Evolutionary conservation across 495 filamentous ascomycete species (phyloP).

Genomic region (Penicillium canescens): DNA sequence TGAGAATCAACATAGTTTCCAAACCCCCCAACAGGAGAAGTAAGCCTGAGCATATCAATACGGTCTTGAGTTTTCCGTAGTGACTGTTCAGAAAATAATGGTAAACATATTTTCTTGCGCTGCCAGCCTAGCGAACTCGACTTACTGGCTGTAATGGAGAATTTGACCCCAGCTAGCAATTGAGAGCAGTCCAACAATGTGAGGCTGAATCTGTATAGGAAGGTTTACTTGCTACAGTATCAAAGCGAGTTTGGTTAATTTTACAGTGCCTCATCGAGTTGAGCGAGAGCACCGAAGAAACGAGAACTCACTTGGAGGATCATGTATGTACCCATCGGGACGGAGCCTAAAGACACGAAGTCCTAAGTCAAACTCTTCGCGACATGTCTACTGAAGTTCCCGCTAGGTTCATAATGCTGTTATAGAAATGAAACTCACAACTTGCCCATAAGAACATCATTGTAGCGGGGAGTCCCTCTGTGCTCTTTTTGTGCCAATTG

Average conservation of each 20-base stretch:
- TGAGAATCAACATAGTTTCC: conserved; percentile 63
- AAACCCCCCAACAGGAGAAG: conserved; percentile 54
- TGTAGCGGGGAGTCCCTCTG: conserved; percentile 66
- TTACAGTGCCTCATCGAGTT: no score
- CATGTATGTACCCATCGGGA: conserved; percentile 56
- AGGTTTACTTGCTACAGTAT: conserved; percentile 75
- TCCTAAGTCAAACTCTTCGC: no score
- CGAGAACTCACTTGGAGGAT: conserved; percentile 48
- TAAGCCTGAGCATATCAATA: conserved; percentile 36
- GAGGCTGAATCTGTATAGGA: conserved; percentile 72
- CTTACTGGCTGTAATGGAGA: conserved; percentile 59
- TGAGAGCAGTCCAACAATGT: conserved; percentile 64
- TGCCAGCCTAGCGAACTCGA: no score
- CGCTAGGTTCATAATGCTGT: no score
- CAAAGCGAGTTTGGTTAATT: no score
- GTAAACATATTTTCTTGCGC: no score
- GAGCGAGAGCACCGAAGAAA: no score
- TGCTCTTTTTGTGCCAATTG: conserved; percentile 68
- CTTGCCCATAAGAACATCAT: conserved; percentile 79
- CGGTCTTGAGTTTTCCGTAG: conserved; percentile 53
- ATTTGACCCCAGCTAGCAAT: conserved; percentile 68
- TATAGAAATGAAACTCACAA: no score
- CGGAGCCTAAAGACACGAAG: conserved; percentile 36
- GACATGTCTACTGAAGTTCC: no score
- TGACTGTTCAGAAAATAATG: conserved; percentile 29